Conservation (phyloP, 441 rosid species). For the Brassica balearica region DNA sequence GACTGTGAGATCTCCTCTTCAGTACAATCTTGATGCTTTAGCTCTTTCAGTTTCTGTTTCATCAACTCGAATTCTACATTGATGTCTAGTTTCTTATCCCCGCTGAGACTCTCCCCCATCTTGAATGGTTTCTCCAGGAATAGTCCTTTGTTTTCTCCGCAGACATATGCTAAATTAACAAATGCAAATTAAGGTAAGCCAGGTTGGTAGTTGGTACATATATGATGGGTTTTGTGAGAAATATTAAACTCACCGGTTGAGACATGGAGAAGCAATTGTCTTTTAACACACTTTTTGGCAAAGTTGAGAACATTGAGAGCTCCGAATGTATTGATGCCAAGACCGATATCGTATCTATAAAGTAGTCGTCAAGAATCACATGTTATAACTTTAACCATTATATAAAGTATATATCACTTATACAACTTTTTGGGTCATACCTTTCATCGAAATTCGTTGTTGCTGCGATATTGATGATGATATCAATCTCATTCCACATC, state of each 20-base stretch:
- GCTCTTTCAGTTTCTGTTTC: slow-evolving; percentile 59
- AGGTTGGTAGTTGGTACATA: background rate
- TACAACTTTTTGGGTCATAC: slow-evolving; percentile 37
- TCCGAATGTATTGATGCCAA: slow-evolving; percentile 81
- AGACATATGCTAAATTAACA: slow-evolving; percentile 65
- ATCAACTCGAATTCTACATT: slow-evolving; percentile 58
- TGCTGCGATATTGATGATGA: slow-evolving; percentile 77
- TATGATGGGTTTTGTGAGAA: background rate
- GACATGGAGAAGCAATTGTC: slow-evolving; percentile 67
- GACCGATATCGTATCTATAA: slow-evolving; percentile 80
- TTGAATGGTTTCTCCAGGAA: slow-evolving; percentile 59
- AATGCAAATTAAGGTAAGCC: slow-evolving; percentile 19
- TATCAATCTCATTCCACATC: slow-evolving; percentile 66
- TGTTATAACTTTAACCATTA: background rate
- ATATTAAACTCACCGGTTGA: slow-evolving; percentile 71
- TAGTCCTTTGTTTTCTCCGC: slow-evolving; percentile 72
- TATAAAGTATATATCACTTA: background rate
- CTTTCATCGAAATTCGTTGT: slow-evolving; percentile 89
- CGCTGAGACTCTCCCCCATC: slow-evolving; percentile 74
- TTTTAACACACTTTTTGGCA: slow-evolving; percentile 66
- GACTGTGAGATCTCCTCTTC: slow-evolving; percentile 50
- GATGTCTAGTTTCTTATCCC: slow-evolving; percentile 60
- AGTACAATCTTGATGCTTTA: slow-evolving; percentile 54
- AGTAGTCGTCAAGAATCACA: background rate
- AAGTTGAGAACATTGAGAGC: slow-evolving; percentile 66